These are phyloP conservation scores for Chionographis japonica DNA, from an alignment of 106 monocot species.

Conservation along the genomic window DNA sequence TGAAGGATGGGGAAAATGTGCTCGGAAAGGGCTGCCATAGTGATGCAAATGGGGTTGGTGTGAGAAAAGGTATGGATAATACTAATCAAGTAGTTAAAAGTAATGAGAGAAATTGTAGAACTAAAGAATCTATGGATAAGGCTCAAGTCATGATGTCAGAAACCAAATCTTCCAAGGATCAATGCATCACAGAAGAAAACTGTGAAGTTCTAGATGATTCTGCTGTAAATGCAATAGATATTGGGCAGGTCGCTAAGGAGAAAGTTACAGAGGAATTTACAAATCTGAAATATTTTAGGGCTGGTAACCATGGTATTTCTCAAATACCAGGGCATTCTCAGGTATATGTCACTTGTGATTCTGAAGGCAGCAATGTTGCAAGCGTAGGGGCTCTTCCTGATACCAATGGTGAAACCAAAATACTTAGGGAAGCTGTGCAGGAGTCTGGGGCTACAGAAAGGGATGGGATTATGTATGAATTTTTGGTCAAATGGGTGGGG, in stretches of 20 bases:
- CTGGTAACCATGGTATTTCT: slow-evolving; percentile 2
- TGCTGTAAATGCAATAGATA: slow-evolving; percentile 3
- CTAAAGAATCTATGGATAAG: slow-evolving; percentile 2
- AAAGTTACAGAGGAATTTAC: slow-evolving; percentile 4
- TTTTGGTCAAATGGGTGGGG: slow-evolving; percentile 94
- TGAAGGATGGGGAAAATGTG: slow-evolving; percentile 3
- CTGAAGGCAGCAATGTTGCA: slow-evolving; percentile 9
- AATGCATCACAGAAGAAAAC: not conserved
- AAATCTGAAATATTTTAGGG: not conserved
- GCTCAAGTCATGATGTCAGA: not conserved
- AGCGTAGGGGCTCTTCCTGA: slow-evolving; percentile 6
- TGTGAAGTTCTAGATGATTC: slow-evolving; percentile 11
- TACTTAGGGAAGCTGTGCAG: not conserved
- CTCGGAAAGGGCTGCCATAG: slow-evolving; percentile 9
- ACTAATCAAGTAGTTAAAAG: not conserved
- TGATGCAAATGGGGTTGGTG: not conserved
- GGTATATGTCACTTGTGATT: slow-evolving; percentile 5
- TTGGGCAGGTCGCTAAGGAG: slow-evolving; percentile 3
- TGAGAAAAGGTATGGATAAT: slow-evolving; percentile 4
- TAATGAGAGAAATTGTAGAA: slow-evolving; percentile 7
- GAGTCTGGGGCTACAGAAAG: slow-evolving; percentile 14
- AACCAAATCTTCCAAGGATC: slow-evolving; percentile 5
- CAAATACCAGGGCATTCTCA: slow-evolving; percentile 1
- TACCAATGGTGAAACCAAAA: slow-evolving; percentile 18
- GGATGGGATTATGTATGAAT: slow-evolving; percentile 47